These are phyloP conservation scores for Annulohypoxylon moriforme DNA, from an alignment of 495 filamentous ascomycete species.

Conservation along the genomic window DNA sequence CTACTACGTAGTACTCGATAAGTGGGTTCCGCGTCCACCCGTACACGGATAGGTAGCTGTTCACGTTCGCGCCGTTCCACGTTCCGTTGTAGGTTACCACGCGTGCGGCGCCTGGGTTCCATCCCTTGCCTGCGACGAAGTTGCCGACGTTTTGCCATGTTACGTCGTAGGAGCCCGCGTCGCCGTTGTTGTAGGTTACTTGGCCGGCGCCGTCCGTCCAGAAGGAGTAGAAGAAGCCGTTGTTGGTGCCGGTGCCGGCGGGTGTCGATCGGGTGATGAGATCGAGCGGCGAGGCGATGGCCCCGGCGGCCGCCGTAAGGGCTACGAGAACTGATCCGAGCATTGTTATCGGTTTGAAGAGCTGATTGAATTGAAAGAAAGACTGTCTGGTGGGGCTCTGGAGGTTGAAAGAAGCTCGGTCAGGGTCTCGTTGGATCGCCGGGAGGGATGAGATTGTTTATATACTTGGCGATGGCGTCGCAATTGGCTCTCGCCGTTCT, in stretches of 20 bases:
- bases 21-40: conserved; percentile 69
- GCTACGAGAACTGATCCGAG: conserved; percentile 53
- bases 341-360: conserved; percentile 35
- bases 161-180: conserved; percentile 66
- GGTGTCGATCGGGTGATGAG: conserved; percentile 49
- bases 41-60: conserved; percentile 68
- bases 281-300: conserved; percentile 56
- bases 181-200: conserved; percentile 69
- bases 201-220: conserved; percentile 70
- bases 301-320: conserved; percentile 48
- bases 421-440: conserved; percentile 30
- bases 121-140: conserved; percentile 74
- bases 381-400: conserved; percentile 9
- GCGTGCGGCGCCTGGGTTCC: conserved; percentile 64
- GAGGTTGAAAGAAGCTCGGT: conserved; percentile 13
- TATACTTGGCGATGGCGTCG: conserved; percentile 17
- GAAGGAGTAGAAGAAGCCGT: conserved; percentile 73
- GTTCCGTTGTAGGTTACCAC: conserved; percentile 60
- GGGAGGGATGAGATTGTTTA: conserved; percentile 22
- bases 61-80: conserved; percentile 60
- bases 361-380: conserved; percentile 2
- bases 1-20: conserved; percentile 71
- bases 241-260: conserved; percentile 59
- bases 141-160: conserved; percentile 69
- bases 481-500: not conserved